Percentiles rank a stretch among this genome's conserved stretches.
Conservation (phyloP, 768 basidiomycete species). For the Panaeolus cyanescens region DNA sequence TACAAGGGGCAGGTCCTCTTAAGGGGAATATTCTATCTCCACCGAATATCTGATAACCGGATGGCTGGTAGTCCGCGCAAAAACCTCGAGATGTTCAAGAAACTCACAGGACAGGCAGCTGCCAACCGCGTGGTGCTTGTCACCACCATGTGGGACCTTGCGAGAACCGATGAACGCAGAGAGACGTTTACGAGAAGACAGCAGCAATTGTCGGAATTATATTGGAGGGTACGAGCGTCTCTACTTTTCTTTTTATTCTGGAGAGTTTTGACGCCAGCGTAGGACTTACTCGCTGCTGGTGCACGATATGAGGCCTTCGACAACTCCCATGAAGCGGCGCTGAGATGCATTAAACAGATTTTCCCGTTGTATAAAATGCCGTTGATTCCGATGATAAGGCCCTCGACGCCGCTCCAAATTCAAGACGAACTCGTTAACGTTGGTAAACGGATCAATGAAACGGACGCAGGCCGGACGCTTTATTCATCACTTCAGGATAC, state of each 20-base stretch:
- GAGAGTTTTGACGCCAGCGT: conserved; percentile 40
- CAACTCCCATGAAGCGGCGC: conserved; percentile 15
- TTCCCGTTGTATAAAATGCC: conserved; percentile 6
- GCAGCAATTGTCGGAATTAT: conserved; percentile 13
- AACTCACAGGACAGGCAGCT: conserved; percentile 46
- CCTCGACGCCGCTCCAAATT: conserved; percentile 12
- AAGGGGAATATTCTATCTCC: conserved; percentile 44
- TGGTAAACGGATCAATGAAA: conserved; percentile 26
- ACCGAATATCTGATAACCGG: conserved; percentile 41
- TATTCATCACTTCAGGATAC: conserved; percentile 23
- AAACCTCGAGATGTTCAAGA: conserved; percentile 46
- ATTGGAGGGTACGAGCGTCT: conserved; percentile 15
- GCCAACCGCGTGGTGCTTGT: conserved; percentile 48
- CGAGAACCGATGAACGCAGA: conserved; percentile 24
- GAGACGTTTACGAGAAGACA: conserved; percentile 7
- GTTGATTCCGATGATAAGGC: conserved; percentile 5
- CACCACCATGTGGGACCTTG: conserved; percentile 51
- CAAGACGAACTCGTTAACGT: conserved; percentile 34
- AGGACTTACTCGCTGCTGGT: conserved; percentile 9
- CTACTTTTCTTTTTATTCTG: too few species aligned
- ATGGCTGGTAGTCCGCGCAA: conserved; percentile 41
- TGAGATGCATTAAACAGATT: conserved; percentile 24
- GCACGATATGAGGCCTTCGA: conserved; percentile 18
- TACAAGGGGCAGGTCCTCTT: conserved; percentile 10
- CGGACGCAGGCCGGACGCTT: conserved; percentile 29